Evolutionary conservation across 2,329 filamentous ascomycete species (phyloP).

Genomic region (Verruconis gallopava): DNA sequence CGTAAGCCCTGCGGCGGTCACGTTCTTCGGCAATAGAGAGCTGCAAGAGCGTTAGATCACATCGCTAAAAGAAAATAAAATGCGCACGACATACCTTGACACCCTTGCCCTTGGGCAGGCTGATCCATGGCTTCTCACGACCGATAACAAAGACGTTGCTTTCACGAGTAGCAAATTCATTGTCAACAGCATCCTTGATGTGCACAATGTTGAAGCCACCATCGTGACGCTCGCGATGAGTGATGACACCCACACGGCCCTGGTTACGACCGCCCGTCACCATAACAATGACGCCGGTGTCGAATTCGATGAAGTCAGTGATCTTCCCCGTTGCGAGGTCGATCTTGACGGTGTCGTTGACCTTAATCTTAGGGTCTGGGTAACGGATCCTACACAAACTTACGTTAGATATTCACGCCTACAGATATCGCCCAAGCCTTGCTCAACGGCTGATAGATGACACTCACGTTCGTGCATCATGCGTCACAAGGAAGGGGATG

Average conservation of each 20-base stretch:
- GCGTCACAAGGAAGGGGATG: slow-evolving; percentile 99
- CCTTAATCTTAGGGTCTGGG: slow-evolving; percentile 96
- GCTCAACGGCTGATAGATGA: slow-evolving; percentile 99
- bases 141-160: slow-evolving; percentile 99
- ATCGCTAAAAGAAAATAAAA: background rate
- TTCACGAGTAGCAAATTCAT: slow-evolving; percentile 98
- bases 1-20: slow-evolving; percentile 79
- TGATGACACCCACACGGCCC: slow-evolving; percentile 99
- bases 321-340: slow-evolving; percentile 96
- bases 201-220: slow-evolving; percentile 99
- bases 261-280: slow-evolving; percentile 99
- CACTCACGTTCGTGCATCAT: slow-evolving; percentile 99
- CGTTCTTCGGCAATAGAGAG: slow-evolving; percentile 97
- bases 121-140: slow-evolving; percentile 97
- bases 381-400: slow-evolving; percentile 87
- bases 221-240: slow-evolving; percentile 99
- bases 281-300: slow-evolving; percentile 97
- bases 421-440: slow-evolving; percentile 72
- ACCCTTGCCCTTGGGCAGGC: slow-evolving; percentile 99
- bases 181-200: slow-evolving; percentile 99
- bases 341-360: slow-evolving; percentile 99
- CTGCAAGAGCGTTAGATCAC: slow-evolving; percentile 29
- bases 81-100: slow-evolving; percentile 56
- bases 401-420: too few species aligned
- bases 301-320: slow-evolving; percentile 94